Conservation (phyloP, 352 stramenopile species). For the Thalassiosira hispida region DNA sequence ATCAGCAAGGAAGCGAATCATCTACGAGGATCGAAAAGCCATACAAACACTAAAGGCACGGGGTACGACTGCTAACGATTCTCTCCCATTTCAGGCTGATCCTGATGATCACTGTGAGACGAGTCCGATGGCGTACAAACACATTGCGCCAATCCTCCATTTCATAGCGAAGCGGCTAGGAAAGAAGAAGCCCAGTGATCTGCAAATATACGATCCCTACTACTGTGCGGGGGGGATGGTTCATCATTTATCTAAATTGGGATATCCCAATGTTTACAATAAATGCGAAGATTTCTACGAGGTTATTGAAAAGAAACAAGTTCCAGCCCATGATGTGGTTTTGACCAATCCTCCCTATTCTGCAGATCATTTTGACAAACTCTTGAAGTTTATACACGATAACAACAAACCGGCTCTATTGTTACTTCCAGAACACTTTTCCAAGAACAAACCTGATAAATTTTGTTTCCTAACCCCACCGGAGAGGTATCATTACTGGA, state of each 20-base stretch:
- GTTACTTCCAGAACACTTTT: slow-evolving; percentile 51
- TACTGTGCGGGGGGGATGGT: slow-evolving; percentile 77
- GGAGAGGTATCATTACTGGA: slow-evolving; percentile 37
- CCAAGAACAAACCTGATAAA: slow-evolving; percentile 32
- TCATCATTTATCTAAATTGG: slow-evolving; percentile 61
- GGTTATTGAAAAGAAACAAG: slow-evolving; percentile 27
- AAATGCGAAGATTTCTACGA: slow-evolving; percentile 78
- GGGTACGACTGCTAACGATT: not conserved
- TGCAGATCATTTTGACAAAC: slow-evolving; percentile 68
- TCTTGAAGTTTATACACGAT: slow-evolving; percentile 27
- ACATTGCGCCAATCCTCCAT: slow-evolving; percentile 36
- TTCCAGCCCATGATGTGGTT: slow-evolving; percentile 73
- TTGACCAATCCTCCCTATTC: slow-evolving; percentile 85
- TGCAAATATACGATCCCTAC: slow-evolving; percentile 78
- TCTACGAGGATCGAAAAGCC: slow-evolving; percentile 12
- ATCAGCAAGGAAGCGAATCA: slow-evolving; percentile 22
- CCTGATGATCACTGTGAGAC: slow-evolving; percentile 53
- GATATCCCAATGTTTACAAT: slow-evolving; percentile 76
- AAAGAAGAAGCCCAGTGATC: not conserved
- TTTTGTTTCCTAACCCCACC: slow-evolving; percentile 24
- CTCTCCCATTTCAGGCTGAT: slow-evolving; percentile 34
- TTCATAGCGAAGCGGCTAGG: slow-evolving; percentile 10
- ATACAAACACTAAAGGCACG: slow-evolving; percentile 3
- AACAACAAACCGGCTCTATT: slow-evolving; percentile 36
- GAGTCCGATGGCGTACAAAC: slow-evolving; percentile 23